Percentiles rank a stretch among this genome's conserved stretches.
Conservation (phyloP, 257 asterid genomes). For the Cinchona pubescens region DNA sequence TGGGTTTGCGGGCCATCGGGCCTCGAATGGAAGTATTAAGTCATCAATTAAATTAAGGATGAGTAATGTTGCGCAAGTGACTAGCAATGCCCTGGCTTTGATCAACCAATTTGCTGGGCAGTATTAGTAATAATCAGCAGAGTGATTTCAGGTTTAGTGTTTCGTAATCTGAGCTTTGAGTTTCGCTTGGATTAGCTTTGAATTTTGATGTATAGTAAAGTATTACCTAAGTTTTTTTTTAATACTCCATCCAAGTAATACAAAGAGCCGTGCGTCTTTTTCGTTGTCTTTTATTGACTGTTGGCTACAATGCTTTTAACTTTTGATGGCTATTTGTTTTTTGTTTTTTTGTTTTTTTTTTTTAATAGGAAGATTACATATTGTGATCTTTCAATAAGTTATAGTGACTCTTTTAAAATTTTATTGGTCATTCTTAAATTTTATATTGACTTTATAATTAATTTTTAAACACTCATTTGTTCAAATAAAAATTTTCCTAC, state of each 20-base stretch:
- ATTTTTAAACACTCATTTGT: no score
- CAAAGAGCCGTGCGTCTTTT: neutral
- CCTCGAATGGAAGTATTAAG: conserved; percentile 35
- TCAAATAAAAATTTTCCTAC: no score
- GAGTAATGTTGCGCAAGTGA: conserved; percentile 37
- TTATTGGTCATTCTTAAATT: no score
- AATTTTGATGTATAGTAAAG: neutral
- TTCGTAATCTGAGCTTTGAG: neutral
- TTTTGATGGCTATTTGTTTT: no score
- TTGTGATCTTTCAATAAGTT: no score
- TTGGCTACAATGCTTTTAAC: neutral
- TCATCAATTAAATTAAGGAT: conserved; percentile 28
- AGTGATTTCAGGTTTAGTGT: neutral
- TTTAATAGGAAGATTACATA: no score
- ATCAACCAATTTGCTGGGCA: conserved; percentile 49
- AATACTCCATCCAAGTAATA: no score
- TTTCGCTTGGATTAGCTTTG: neutral
- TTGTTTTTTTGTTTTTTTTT: no score
- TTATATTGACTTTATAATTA: no score
- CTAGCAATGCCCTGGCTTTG: conserved; percentile 49
- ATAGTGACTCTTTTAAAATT: no score
- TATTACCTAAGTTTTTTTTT: neutral
- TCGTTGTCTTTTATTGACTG: neutral
- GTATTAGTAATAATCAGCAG: conserved; percentile 1
- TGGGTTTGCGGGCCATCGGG: conserved; percentile 43